Conservation (phyloP, 345 rosid genomes). For the Salix brachista region DNA sequence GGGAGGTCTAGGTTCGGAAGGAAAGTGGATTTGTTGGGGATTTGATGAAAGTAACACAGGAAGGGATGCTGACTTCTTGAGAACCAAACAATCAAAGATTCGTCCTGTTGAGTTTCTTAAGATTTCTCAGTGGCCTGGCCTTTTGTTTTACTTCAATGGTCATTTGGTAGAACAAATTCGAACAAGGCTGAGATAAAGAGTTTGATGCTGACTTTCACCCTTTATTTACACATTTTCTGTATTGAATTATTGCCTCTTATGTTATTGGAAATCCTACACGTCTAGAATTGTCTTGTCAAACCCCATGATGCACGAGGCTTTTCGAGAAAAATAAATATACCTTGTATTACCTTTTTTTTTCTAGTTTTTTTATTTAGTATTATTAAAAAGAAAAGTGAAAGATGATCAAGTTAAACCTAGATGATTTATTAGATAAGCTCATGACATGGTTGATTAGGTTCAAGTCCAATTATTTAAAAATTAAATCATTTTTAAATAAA, state of each 20-base stretch:
- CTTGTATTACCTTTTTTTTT: too few species aligned
- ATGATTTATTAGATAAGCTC: too few species aligned
- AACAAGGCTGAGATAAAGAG: constrained; percentile 20
- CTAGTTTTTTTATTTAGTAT: too few species aligned
- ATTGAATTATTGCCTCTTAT: background rate
- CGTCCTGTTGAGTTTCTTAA: constrained; percentile 9
- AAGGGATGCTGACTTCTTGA: background rate
- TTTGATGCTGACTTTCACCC: constrained; percentile 33
- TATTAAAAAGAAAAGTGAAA: too few species aligned
- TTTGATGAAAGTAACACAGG: background rate
- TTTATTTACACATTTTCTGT: constrained; percentile 7
- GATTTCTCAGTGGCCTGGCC: background rate
- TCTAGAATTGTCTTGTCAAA: too few species aligned
- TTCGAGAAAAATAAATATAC: too few species aligned
- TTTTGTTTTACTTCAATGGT: constrained; percentile 10
- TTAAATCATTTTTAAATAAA: too few species aligned
- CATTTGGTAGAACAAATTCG: constrained; percentile 19
- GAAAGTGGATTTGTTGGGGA: constrained; percentile 11
- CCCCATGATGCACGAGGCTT: too few species aligned
- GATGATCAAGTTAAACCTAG: rapidly evolving
- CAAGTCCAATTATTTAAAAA: too few species aligned
- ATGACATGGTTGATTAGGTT: too few species aligned
- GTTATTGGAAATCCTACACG: too few species aligned
- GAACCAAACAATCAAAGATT: constrained; percentile 20
- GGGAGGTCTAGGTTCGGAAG: constrained; percentile 16